Conservation (phyloP, 1,284 basidiomycete species). For the Tylopilus orsonianus region DNA sequence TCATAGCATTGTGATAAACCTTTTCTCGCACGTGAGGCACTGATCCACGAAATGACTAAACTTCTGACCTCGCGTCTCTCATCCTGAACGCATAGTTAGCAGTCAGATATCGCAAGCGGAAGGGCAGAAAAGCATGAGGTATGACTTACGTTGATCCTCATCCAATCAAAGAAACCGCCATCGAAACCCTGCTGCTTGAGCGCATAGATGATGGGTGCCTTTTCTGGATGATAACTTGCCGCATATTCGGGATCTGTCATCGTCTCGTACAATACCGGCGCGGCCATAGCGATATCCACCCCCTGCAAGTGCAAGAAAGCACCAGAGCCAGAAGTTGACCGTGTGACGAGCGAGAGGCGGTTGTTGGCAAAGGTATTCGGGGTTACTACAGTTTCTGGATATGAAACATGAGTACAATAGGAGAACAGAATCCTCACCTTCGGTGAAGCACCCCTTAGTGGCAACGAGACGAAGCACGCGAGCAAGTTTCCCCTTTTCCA, state of each 20-base stretch:
- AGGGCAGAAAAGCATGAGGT: not conserved
- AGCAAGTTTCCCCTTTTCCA: slow-evolving; percentile 25
- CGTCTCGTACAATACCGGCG: slow-evolving; percentile 28
- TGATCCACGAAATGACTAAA: not conserved
- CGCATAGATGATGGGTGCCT: slow-evolving; percentile 28
- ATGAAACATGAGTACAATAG: too few species aligned
- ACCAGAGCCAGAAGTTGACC: too few species aligned
- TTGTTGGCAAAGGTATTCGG: too few species aligned
- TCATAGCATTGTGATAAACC: slow-evolving; percentile 26
- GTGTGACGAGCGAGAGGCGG: too few species aligned
- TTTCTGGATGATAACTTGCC: slow-evolving; percentile 20
- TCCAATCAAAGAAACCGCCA: slow-evolving; percentile 27
- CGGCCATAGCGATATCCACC: too few species aligned
- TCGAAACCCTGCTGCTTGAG: slow-evolving; percentile 18
- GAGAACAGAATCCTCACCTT: slow-evolving; percentile 18
- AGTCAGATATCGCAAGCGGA: not conserved
- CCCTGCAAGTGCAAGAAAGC: too few species aligned
- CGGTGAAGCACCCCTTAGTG: slow-evolving; percentile 34
- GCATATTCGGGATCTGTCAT: slow-evolving; percentile 28
- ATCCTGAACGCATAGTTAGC: slow-evolving; percentile 10
- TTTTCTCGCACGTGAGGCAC: slow-evolving; percentile 7
- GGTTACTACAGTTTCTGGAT: too few species aligned
- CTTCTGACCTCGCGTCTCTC: slow-evolving; percentile 23
- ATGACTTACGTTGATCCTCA: slow-evolving; percentile 21
- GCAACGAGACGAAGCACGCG: slow-evolving; percentile 26